Evolutionary conservation across 2,329 filamentous ascomycete genomes (phyloP).

Genomic region (Aspergillus eucalypticola): DNA sequence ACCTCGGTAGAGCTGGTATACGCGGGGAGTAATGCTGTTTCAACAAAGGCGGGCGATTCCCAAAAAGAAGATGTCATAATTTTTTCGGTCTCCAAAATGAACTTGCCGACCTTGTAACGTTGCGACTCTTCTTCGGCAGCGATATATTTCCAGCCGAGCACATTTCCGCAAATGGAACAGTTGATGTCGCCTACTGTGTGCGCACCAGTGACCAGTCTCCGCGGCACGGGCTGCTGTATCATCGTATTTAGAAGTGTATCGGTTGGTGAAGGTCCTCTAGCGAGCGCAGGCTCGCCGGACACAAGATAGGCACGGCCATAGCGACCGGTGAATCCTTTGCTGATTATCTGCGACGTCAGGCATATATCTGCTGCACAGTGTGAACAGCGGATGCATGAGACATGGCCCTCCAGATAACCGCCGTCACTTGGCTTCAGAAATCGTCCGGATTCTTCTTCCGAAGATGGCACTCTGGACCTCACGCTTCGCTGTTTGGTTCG

Average conservation of each 20-base stretch:
- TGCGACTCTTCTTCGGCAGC: slow-evolving; percentile 62
- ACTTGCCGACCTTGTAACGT: slow-evolving; percentile 67
- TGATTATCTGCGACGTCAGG: slow-evolving; percentile 60
- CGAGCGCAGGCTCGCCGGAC: slow-evolving; percentile 43
- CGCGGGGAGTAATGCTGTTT: slow-evolving; percentile 2
- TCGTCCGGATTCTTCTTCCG: slow-evolving; percentile 1
- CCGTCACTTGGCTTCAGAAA: slow-evolving; percentile 15
- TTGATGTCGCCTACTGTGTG: slow-evolving; percentile 64
- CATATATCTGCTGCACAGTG: slow-evolving; percentile 62
- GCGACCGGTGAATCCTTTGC: slow-evolving; percentile 65
- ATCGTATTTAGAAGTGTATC: slow-evolving; percentile 59
- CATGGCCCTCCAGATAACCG: slow-evolving; percentile 48
- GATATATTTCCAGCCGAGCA: slow-evolving; percentile 67
- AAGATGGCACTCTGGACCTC: slow-evolving; percentile 11
- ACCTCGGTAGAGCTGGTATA: slow-evolving; percentile 1
- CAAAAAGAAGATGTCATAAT: slow-evolving; percentile 54
- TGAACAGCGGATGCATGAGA: slow-evolving; percentile 60
- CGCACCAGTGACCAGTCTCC: slow-evolving; percentile 63
- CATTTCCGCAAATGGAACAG: slow-evolving; percentile 57
- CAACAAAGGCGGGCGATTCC: slow-evolving; percentile 43
- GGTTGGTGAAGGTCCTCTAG: slow-evolving; percentile 30
- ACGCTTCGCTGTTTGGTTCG: slow-evolving; percentile 32
- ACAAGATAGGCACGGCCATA: slow-evolving; percentile 67
- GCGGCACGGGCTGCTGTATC: slow-evolving; percentile 56
- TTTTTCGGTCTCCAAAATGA: slow-evolving; percentile 63